phyloP scores from a whole-genome alignment of 768 basidiomycete species.

The Amanita exitialis region DNA sequence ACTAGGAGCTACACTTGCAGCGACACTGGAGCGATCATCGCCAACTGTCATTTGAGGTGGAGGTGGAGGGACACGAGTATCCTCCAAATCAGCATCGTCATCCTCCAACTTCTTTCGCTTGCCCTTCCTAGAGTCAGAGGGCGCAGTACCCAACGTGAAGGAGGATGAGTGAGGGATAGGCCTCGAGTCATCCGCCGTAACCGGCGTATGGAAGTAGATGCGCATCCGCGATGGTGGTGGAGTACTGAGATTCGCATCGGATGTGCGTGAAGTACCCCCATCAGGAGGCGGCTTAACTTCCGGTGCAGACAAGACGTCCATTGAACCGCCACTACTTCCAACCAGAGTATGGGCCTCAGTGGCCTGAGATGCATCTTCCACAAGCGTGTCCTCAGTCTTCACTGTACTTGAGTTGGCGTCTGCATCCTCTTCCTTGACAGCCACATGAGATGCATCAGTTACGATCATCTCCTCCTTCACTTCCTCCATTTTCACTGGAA shows the following conservation, averaged over 20 bases:
- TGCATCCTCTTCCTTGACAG: conserved; percentile 21
- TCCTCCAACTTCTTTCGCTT: conserved; percentile 88
- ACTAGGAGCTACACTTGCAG: conserved; percentile 52
- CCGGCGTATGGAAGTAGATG: conserved; percentile 89
- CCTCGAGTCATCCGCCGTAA: conserved; percentile 70
- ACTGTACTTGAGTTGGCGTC: conserved; percentile 15
- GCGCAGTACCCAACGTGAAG: conserved; percentile 32
- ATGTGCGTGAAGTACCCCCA: conserved; percentile 12
- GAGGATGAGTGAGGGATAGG: conserved; percentile 56
- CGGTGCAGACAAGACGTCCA: conserved; percentile 17
- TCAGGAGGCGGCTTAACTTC: conserved; percentile 20
- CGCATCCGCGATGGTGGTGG: conserved; percentile 72
- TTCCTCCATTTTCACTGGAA: conserved; percentile 22
- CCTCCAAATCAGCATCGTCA: conserved; percentile 70
- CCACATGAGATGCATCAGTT: conserved; percentile 20
- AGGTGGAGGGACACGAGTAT: conserved; percentile 50
- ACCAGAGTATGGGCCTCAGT: conserved; percentile 14
- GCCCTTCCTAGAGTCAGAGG: conserved; percentile 63
- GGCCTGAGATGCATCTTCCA: neutral
- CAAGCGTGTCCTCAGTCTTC: conserved; percentile 3
- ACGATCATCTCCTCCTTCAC: conserved; percentile 20
- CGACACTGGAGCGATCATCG: conserved; percentile 49
- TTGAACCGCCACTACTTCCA: conserved; percentile 18
- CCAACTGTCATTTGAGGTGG: conserved; percentile 40
- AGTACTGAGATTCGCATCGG: conserved; percentile 26